Percentiles rank a stretch among this genome's conserved stretches.
These are phyloP conservation scores for Tulasnella sp. DNA, from an alignment of 768 basidiomycete genomes.

Conservation along the genomic window DNA sequence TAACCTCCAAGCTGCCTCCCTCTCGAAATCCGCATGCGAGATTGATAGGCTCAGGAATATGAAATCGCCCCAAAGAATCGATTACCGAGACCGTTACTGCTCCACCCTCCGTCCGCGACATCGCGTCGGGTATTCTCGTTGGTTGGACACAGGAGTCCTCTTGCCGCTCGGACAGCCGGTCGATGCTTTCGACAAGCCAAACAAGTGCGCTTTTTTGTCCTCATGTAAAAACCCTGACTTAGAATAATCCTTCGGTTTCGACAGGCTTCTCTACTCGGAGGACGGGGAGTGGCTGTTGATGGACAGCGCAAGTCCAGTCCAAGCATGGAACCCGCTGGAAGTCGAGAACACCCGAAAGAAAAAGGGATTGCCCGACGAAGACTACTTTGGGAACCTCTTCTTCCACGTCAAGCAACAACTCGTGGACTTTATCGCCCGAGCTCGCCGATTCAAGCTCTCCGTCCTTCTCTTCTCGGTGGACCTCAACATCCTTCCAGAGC, in stretches of 20 bases:
- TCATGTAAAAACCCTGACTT: too few species aligned
- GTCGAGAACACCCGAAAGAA: conserved; percentile 41
- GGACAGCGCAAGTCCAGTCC: conserved; percentile 45
- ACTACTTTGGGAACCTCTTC: conserved; percentile 31
- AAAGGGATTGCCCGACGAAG: conserved; percentile 42
- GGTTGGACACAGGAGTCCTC: conserved; percentile 42
- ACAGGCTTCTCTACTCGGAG: conserved; percentile 44
- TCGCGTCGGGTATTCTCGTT: conserved; percentile 43
- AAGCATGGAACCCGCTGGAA: conserved; percentile 46
- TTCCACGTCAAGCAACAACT: conserved; percentile 39
- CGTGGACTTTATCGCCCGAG: conserved; percentile 37
- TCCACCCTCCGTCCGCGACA: conserved; percentile 44
- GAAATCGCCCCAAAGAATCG: conserved; percentile 41
- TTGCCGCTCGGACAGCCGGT: conserved; percentile 46
- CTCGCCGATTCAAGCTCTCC: conserved; percentile 37
- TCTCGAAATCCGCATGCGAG: too few species aligned
- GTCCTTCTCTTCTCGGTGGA: conserved; percentile 41
- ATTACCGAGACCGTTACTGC: conserved; percentile 44
- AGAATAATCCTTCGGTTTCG: too few species aligned
- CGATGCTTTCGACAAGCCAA: conserved; percentile 42
- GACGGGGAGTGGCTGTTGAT: conserved; percentile 45
- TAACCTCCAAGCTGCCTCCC: too few species aligned
- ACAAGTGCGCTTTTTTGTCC: conserved; percentile 31
- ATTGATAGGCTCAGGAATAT: too few species aligned
- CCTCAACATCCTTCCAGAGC: conserved; percentile 37